Evolutionary conservation across 805 yeast species (phyloP).

Genomic region (Teunomyces lycoperdinae): DNA sequence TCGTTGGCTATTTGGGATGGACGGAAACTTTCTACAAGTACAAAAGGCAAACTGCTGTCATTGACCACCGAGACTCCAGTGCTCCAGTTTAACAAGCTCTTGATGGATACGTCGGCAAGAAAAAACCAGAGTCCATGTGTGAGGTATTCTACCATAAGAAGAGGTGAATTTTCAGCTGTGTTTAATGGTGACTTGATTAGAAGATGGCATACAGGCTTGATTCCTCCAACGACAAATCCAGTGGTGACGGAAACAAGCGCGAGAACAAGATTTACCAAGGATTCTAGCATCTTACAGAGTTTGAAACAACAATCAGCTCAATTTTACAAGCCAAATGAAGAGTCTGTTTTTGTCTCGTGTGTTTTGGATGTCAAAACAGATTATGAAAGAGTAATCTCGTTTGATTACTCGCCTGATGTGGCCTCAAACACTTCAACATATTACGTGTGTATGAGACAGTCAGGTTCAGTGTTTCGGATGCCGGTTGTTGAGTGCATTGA

Average conservation of each 20-base stretch:
- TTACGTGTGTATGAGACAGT: constrained; percentile 83
- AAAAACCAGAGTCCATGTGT: constrained; percentile 63
- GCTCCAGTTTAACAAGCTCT: constrained; percentile 56
- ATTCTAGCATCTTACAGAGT: constrained; percentile 14
- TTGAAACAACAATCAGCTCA: constrained; percentile 37
- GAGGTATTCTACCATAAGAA: constrained; percentile 60
- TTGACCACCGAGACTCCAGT: constrained; percentile 50
- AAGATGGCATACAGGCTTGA: constrained; percentile 73
- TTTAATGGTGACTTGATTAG: constrained; percentile 76
- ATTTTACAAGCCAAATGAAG: constrained; percentile 41
- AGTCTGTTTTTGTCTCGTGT: constrained; percentile 67
- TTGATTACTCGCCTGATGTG: constrained; percentile 70
- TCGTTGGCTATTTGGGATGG: constrained; percentile 81
- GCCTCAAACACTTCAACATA: constrained; percentile 53
- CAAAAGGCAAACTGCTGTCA: constrained; percentile 11
- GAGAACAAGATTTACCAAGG: constrained; percentile 4
- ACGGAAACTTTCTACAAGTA: constrained; percentile 47
- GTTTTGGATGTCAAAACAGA: constrained; percentile 75
- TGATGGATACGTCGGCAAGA: constrained; percentile 55
- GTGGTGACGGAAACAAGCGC: neutral
- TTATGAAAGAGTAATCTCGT: constrained; percentile 78
- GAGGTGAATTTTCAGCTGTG: constrained; percentile 74
- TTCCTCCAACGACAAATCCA: constrained; percentile 32
- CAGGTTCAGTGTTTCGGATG: constrained; percentile 85
- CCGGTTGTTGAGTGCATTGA: constrained; percentile 65